Evolutionary conservation across 495 filamentous ascomycete species (phyloP), one percentile per base, ranked within the genome.

Genomic region (Haplographium delicatum): DNA sequence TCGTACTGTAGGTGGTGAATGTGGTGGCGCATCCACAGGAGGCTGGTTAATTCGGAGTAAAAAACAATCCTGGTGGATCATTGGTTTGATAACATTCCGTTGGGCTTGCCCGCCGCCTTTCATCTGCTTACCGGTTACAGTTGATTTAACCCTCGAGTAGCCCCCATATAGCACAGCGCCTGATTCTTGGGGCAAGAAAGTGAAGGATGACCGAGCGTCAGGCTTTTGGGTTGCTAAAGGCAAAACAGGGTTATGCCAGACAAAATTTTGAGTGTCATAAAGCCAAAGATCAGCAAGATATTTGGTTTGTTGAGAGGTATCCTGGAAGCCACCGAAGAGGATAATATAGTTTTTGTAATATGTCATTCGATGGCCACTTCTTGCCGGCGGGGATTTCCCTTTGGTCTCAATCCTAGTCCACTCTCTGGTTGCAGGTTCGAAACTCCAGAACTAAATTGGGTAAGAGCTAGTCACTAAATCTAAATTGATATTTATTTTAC

Each of bases 361-460:
- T 11, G 90, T 93, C 86, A 98, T 93, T 52, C 93, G 79, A 68
- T 98, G 93, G 2, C 93, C 93, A 60, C 86, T 91, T 54, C 93
- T 75, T 5, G 93, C 91, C 5, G 91, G 89, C 18, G 93, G 93
- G 0, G 82, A 80, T 65, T 91, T 89, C 39, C 87, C 86, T 71
- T 95, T 96, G 42, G 70, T 74, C 64, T 98, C 93, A 23, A 98
- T 64, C 24, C 89, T 81, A 35, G 80, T 85, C 93, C 93, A 98
- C 70, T 98, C 93, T 48, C 87, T 76, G 0, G 82, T 79, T 5
- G 76, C 72, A 0, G 89, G 81, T 44, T 96, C 89, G 28, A 96
- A 81, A 25, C 86, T 76, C 93, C 93, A 98, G 63, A 97, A 96
- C 63, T 62, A 26, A 18, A n/a, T n/a, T n/a, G n/a, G n/a, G 76